Evolutionary conservation across 805 yeast genomes (phyloP), one percentile per base, ranked within the genome.

Genomic region (Teunomyces lycoperdinae): DNA sequence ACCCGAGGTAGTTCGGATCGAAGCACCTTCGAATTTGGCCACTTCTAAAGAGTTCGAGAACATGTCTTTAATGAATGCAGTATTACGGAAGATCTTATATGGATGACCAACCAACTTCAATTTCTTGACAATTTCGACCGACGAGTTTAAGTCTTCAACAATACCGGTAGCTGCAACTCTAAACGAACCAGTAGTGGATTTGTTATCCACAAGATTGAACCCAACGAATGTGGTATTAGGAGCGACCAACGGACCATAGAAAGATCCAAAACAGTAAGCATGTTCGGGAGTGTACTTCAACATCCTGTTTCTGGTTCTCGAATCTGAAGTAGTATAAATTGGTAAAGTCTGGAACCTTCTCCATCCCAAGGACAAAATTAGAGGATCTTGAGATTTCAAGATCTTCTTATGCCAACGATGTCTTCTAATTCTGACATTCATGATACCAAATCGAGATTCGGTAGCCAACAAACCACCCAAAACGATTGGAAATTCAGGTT

Each of bases 381-480:
- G 76, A 1, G 99, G 99, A 70, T 94, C 99, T 62, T 89, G 95
- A 8, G 97, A 82, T 68, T 94, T 94, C 58, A 94, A 76, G 50
- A 95, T 89, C 77, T 90, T 90, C 64, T 90, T 92, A 70, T 94
- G 97, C 99, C 99, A 94, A 74, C 99, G 84, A 66, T 94, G 99
- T 69, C 97, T 84, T 81, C 97, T 90, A 51, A 94, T 82, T 72
- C 98, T 83, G 42, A 89, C 97, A 62, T 89, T 92, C 71, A 90
- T 76, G 61, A 87, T 85, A 5, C 99, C 99, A 63, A 91, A 92
- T 61, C 96, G 78, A 49, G 90, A 86, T 64, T 94, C 99, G 4
- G 96, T 89, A 32, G 94, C 82, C 50, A 92, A 73, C 49, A 94
- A 72, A 2, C 98, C 97, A 50, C 99, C 99, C 58, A 95, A 70